Base-by-base conservation (phyloP, 2,329 filamentous ascomycete genomes). In the Clarireedia homoeocarpa region DNA sequence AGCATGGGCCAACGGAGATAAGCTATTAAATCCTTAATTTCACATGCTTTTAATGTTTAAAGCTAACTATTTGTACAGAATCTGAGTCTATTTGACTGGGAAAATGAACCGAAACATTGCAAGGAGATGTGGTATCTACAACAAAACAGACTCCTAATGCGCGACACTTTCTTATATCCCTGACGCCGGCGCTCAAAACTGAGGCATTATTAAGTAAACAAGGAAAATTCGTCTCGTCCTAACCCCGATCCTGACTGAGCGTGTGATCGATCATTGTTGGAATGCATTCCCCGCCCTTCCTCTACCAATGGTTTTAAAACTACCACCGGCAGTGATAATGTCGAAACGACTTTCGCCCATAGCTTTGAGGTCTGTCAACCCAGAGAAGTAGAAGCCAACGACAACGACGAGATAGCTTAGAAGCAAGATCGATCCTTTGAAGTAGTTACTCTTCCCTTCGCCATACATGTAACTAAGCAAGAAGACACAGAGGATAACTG, bases 381-480 rank as follows among this genome's bases (percentile, higher is more conserved):
- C 77, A 52, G 89, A 90, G 58, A 95, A 87, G 73, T 90, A 97
- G 75, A 95, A 99, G 1, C 94, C 94, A 46, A 89, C 82, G 27
- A 96, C 77, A 49, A 99, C 90, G 27, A 97, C 94, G 24, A 97
- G 73, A 70, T 99, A 99, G 36, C 89, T 94, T 51, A 99, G 76
- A 61, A 97, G 84, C 52, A 99, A 78, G 64, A 97, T 96, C 62
- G 89, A 95, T 51, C 94, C 94, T 76, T 99, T 99, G 83, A 99
- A 99, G 73, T 99, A 99, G 73, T 99, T 99, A 77, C 91, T 97
- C 82, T 99, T 99, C 42, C 94, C 94, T 74, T 99, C 94, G 51
- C 92, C 89, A 66, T 97, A 95, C 77, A 99, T 92, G 76, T 97
- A 96, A 67, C 91, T 96, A 62, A 99, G 83, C 56, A 99, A 75